Percentiles rank a stretch among this genome's conserved stretches.
Conservation (phyloP, 441 rosid species). For the Bocquillonia castaneifolia region DNA sequence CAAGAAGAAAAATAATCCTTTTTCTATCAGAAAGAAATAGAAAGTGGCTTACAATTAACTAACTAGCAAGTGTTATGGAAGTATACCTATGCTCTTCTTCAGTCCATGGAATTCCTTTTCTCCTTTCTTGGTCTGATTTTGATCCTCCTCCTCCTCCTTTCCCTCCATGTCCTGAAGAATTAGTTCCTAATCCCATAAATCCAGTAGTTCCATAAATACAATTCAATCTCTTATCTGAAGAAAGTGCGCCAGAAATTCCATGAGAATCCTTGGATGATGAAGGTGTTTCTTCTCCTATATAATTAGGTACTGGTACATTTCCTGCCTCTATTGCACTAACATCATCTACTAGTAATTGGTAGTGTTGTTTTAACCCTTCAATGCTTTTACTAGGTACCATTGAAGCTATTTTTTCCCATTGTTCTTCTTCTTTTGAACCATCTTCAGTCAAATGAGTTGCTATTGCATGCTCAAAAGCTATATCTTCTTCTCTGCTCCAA, state of each 20-base stretch:
- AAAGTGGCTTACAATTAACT: too few relatives aligned
- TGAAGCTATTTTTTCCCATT: constrained; percentile 57
- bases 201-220: constrained; percentile 42
- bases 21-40: too few relatives aligned
- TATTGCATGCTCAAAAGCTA: constrained; percentile 65
- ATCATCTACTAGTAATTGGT: constrained; percentile 54
- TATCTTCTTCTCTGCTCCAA: constrained; percentile 81
- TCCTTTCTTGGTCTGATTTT: constrained; percentile 81
- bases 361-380: constrained; percentile 59
- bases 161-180: constrained; percentile 55
- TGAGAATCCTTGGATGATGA: constrained; percentile 34
- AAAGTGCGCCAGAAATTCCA: constrained; percentile 26
- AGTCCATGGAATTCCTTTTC: constrained; percentile 94
- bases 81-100: constrained; percentile 93
- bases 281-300: constrained; percentile 44
- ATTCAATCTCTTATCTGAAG: constrained; percentile 51
- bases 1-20: not conserved
- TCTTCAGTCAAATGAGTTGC: constrained; percentile 55
- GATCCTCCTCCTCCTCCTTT: constrained; percentile 55
- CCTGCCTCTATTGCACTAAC: constrained; percentile 68
- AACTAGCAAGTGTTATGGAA: not conserved
- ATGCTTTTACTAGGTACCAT: constrained; percentile 54
- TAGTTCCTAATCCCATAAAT: constrained; percentile 39
- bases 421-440: constrained; percentile 45
- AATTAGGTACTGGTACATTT: constrained; percentile 54